Evolutionary conservation across 768 basidiomycete species (phyloP).

Genomic region (Mycena galopus): DNA sequence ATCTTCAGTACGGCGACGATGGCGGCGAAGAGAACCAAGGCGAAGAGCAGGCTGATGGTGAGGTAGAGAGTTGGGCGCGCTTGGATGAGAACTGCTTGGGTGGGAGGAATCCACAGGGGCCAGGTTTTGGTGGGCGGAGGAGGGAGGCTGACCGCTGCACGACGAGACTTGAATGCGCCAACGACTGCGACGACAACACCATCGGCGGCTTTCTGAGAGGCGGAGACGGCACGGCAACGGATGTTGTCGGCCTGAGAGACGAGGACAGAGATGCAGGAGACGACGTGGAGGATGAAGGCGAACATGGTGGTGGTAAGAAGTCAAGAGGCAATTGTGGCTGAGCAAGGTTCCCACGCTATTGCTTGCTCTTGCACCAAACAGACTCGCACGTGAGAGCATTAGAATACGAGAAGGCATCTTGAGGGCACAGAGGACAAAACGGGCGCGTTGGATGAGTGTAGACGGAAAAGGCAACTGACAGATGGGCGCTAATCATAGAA

Average conservation of each 20-base stretch:
- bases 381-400: background rate
- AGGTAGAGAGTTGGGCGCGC: background rate
- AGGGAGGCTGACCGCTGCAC: background rate
- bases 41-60: background rate
- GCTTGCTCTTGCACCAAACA: background rate
- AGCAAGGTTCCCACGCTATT: background rate
- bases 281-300: background rate
- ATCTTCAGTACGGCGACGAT: background rate
- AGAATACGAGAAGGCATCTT: background rate
- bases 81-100: background rate
- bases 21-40: background rate
- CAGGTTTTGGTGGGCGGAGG: background rate
- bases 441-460: slow-evolving; percentile 14
- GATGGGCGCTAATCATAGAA: background rate
- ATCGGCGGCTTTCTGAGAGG: background rate
- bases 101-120: background rate
- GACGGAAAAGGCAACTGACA: background rate
- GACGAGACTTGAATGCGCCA: background rate
- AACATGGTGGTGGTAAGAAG: slow-evolving; percentile 1
- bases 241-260: background rate
- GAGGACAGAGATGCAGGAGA: background rate
- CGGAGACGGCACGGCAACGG: background rate
- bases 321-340: background rate
- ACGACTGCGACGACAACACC: background rate
- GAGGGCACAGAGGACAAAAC: background rate